Conservation (phyloP, 352 stramenopile genomes). For the Aphanomyces stellatus region DNA sequence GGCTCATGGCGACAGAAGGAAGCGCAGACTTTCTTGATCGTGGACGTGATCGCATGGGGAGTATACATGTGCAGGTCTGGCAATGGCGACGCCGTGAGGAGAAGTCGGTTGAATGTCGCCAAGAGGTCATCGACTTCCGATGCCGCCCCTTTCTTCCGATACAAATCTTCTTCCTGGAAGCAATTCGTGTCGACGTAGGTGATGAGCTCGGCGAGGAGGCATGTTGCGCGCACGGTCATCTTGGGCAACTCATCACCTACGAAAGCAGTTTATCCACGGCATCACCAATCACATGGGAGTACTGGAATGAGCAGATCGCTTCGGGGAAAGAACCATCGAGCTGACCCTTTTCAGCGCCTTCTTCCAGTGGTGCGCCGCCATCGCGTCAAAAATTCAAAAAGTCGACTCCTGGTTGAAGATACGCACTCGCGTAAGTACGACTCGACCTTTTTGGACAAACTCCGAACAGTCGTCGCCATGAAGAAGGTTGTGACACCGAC, state of each 20-base stretch:
- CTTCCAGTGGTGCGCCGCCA: no score
- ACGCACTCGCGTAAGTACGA: neutral
- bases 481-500: neutral
- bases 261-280: neutral
- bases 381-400: no score
- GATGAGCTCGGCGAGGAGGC: slow-evolving; percentile 8
- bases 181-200: slow-evolving; percentile 5
- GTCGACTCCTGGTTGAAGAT: neutral
- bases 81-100: neutral
- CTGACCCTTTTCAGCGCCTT: no score
- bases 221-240: neutral
- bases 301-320: no score
- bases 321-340: no score
- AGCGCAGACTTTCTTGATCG: slow-evolving; percentile 2
- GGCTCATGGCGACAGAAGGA: no score
- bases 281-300: no score
- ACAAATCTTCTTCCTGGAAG: neutral
- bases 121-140: slow-evolving; percentile 2
- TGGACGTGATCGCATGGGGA: neutral
- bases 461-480: neutral
- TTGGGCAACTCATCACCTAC: slow-evolving; percentile 3
- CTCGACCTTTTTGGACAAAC: neutral
- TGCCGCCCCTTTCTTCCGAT: neutral
- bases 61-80: neutral
- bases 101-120: neutral